A percentile compares a stretch with the other conserved stretches of the same genome.
Evolutionary conservation across 257 asterid species (phyloP).

Genomic region (Cordia subcordata): DNA sequence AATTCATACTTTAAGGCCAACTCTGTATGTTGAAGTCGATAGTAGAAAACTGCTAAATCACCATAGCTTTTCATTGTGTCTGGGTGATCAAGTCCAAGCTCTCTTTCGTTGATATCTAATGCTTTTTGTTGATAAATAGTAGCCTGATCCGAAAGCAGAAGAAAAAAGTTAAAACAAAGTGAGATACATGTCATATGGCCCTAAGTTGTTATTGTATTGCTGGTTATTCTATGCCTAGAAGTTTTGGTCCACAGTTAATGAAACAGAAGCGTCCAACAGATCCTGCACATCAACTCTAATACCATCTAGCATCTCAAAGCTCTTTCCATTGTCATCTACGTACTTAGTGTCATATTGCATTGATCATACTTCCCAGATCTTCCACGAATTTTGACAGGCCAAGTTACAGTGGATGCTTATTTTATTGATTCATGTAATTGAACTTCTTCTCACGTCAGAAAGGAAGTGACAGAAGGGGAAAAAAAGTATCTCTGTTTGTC

Average conservation of each 20-base stretch:
- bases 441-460: too few relatives aligned
- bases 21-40: conserved; percentile 74
- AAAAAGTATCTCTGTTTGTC: too few relatives aligned
- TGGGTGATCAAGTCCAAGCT: conserved; percentile 79
- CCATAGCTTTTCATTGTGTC: conserved; percentile 89
- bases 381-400: too few relatives aligned
- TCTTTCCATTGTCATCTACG: too few relatives aligned
- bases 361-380: too few relatives aligned
- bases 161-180: conserved; percentile 11
- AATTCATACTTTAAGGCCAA: conserved; percentile 45
- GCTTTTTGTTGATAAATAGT: conserved; percentile 81
- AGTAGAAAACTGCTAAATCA: conserved; percentile 78
- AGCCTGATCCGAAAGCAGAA: conserved; percentile 37
- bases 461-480: too few relatives aligned
- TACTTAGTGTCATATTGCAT: too few relatives aligned
- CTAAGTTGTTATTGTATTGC: not conserved
- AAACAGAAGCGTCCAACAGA: not conserved
- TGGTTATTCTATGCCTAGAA: conserved; percentile 1
- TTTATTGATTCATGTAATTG: too few relatives aligned
- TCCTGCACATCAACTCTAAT: too few relatives aligned
- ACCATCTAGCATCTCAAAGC: too few relatives aligned
- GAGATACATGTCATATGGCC: conserved; percentile 11
- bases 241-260: not conserved
- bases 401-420: too few relatives aligned
- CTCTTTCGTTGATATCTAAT: conserved; percentile 78